A percentile compares a stretch with the other conserved stretches of the same genome.
Conservation (phyloP, 176 grass and related monocot species). For the Dactylis glomerata region DNA sequence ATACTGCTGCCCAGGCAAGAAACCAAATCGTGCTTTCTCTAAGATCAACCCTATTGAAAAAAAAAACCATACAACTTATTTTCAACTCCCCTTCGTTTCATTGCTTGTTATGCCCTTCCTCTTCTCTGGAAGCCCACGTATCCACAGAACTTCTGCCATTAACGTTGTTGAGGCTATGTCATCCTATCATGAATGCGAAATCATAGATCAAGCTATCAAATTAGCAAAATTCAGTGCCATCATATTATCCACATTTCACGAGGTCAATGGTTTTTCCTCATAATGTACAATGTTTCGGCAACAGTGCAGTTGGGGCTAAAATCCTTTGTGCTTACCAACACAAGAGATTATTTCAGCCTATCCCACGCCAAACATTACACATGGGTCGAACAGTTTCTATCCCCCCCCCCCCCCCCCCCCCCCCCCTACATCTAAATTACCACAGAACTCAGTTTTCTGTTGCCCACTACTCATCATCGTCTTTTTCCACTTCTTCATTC, state of each 20-base stretch:
- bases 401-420: neutral
- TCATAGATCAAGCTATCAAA: neutral
- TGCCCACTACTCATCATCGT: constrained; percentile 16
- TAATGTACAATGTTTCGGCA: neutral
- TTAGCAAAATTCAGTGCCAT: neutral
- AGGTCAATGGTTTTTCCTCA: neutral
- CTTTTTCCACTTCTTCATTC: constrained; percentile 43
- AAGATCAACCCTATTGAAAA: neutral
- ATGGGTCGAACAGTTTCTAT: neutral
- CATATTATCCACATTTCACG: neutral
- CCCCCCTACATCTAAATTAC: neutral
- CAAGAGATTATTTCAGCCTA: neutral
- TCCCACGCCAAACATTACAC: neutral
- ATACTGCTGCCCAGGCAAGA: neutral
- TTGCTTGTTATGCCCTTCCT: neutral
- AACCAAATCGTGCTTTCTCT: neutral
- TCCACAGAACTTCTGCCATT: neutral
- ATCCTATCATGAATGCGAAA: neutral
- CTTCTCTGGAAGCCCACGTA: neutral
- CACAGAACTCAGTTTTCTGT: neutral
- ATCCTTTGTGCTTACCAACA: neutral
- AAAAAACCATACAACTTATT: neutral
- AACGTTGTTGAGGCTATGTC: neutral
- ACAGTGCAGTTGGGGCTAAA: neutral
- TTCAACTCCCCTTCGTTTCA: neutral